phyloP scores from a whole-genome alignment of 129 eudicot genomes.

The Flaveria brownii region DNA sequence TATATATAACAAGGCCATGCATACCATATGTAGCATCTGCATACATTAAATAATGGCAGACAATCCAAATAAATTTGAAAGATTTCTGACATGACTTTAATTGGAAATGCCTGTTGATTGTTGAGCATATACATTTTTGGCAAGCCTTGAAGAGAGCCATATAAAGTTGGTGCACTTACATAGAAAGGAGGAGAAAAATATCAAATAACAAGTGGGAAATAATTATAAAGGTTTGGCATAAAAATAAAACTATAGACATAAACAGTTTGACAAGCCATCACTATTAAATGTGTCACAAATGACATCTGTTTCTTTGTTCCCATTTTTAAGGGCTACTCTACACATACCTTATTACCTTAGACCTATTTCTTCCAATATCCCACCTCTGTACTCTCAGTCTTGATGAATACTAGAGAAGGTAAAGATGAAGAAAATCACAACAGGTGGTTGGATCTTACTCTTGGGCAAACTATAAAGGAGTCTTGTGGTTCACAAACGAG shows the following conservation, averaged over 20 bases:
- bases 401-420: conserved; percentile 38
- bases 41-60: conserved; percentile 37
- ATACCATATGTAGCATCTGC: conserved; percentile 15
- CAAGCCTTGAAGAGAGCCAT: conserved; percentile 26
- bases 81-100: conserved; percentile 38
- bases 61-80: conserved; percentile 38
- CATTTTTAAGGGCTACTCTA: conserved; percentile 28
- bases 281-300: background rate
- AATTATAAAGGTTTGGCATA: background rate
- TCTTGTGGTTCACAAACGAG: conserved; percentile 33
- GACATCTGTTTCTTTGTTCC: conserved; percentile 29
- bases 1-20: background rate
- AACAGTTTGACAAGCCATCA: conserved; percentile 5
- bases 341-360: conserved; percentile 6
- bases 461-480: conserved; percentile 43
- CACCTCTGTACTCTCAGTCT: conserved; percentile 15
- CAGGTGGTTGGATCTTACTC: conserved; percentile 69
- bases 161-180: conserved; percentile 34
- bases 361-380: conserved; percentile 16
- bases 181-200: conserved; percentile 17
- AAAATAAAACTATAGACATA: background rate
- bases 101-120: conserved; percentile 30
- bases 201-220: conserved; percentile 46
- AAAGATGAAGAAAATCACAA: conserved; percentile 28
- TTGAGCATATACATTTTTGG: conserved; percentile 36